Evolutionary conservation across 169 alveolate genomes (phyloP), one percentile per base, ranked within the genome.

Genomic region (Cardiosporidium cionae): DNA sequence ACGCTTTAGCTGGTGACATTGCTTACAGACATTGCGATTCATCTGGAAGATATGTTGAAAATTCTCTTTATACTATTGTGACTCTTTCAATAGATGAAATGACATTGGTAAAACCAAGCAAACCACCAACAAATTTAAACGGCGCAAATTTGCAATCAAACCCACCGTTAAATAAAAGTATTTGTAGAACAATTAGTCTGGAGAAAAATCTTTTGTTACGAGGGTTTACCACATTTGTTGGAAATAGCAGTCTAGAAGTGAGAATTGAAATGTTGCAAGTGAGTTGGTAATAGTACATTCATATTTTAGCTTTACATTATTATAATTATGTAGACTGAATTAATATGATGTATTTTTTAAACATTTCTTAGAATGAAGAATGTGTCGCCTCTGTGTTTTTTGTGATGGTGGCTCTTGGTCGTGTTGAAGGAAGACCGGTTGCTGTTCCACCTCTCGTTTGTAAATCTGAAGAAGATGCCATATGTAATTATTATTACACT

Each of bases 1-100:
- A 75, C 37, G 64, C 75, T 35, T 75, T 75, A 31, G 82, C 82
- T 36, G 82, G 76, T 6, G 82, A 75, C 34, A 62, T 75, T 25
- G 82, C 82, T 0, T 75, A 66, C 25, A 31, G 31, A 32, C 67
- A 67, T 25, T 52, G 70, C 54, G 16, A 69, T 9, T 76, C 82
- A 25, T 3, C 2, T 5, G 0, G 36, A 7, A 31, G 6, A 3
- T 25, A 35, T 54, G 54, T 0, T 7, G 5, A 23, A 28, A 35
- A 70, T 54, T 52, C 27, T 27, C 0, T 7, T 23, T 33, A 70
- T 22, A 32, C 67, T 37, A 66, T 75, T 53, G 69, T 75, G 22
- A 75, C 82, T 0, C 75, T 65, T 2, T 44, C 82, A 2, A 75
- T 75, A 28, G 70, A 75, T 44, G n/a, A n/a, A 16, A 44, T 44